Conservation (phyloP, 306 rosid genomes). For the Sindora glabra region DNA sequence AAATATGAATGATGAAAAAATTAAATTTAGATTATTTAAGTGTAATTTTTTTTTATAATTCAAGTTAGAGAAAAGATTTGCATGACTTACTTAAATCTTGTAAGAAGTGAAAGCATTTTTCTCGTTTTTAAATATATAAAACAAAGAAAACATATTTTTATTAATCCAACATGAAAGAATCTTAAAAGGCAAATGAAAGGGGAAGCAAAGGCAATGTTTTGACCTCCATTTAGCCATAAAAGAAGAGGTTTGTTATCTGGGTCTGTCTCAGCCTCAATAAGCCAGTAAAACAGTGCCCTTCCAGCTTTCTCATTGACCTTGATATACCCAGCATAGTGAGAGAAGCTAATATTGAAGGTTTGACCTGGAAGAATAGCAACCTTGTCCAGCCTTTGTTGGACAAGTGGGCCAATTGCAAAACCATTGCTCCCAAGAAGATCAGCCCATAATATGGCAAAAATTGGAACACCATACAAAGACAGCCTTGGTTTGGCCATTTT, state of each 20-base stretch:
- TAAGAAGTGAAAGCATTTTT: too few relatives aligned
- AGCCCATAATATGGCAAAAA: conserved; percentile 8
- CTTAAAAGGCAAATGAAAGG: neutral
- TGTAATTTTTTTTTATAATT: too few relatives aligned
- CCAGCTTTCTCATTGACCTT: conserved; percentile 52
- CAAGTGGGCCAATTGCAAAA: conserved; percentile 22
- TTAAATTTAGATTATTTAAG: too few relatives aligned
- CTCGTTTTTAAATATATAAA: neutral
- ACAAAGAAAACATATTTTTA: neutral
- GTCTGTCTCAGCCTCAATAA: conserved; percentile 43
- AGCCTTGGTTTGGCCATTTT: conserved; percentile 25
- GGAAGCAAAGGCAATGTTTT: neutral
- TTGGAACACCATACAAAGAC: conserved; percentile 12
- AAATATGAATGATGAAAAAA: too few relatives aligned
- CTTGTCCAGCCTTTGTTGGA: conserved; percentile 38
- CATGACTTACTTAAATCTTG: too few relatives aligned
- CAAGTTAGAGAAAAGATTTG: too few relatives aligned
- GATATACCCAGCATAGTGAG: conserved; percentile 58
- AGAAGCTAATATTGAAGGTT: conserved; percentile 34
- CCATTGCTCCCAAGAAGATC: conserved; percentile 17
- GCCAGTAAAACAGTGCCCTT: conserved; percentile 68
- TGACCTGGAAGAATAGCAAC: conserved; percentile 49
- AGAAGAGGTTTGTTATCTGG: conserved; percentile 56
- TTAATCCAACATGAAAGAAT: neutral
- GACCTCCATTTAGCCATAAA: conserved; percentile 75